These are phyloP conservation scores for Elsinoe arachidis DNA, from an alignment of 2,329 filamentous ascomycete species.

Conservation along the genomic window DNA sequence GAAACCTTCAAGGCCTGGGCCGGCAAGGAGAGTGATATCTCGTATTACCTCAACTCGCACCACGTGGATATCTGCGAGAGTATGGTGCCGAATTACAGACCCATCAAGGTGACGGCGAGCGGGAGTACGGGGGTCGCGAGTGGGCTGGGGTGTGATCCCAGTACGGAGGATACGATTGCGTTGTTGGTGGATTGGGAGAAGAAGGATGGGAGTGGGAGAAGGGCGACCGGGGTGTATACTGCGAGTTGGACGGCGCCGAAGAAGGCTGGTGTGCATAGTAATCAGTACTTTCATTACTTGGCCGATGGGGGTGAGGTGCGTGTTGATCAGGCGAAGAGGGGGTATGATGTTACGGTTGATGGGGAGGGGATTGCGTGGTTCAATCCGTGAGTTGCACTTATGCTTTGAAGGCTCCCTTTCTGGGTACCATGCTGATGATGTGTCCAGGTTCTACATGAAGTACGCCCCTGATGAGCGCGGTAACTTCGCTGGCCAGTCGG, in stretches of 20 bases:
- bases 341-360: conserved; percentile 91
- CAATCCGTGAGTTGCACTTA: conserved; percentile 70
- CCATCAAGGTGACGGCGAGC: conserved; percentile 68
- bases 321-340: conserved; percentile 86
- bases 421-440: no score
- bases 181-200: conserved; percentile 82
- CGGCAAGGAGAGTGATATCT: conserved; percentile 84
- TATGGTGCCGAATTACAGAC: conserved; percentile 76
- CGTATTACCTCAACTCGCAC: conserved; percentile 92
- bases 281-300: conserved; percentile 96
- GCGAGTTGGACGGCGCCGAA: conserved; percentile 92
- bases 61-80: conserved; percentile 89
- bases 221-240: conserved; percentile 83
- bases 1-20: conserved; percentile 95
- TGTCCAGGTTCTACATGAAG: conserved; percentile 39
- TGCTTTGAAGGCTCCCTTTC: no score
- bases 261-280: conserved; percentile 87
- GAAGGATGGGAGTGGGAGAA: conserved; percentile 57
- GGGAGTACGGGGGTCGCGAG: conserved; percentile 72
- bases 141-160: conserved; percentile 64
- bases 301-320: conserved; percentile 75
- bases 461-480: conserved; percentile 92
- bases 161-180: conserved; percentile 89
- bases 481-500: conserved; percentile 83
- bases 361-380: conserved; percentile 65